Evolutionary conservation across 108 stramenopile species (phyloP).

Genomic region (Nitzschia sp.): DNA sequence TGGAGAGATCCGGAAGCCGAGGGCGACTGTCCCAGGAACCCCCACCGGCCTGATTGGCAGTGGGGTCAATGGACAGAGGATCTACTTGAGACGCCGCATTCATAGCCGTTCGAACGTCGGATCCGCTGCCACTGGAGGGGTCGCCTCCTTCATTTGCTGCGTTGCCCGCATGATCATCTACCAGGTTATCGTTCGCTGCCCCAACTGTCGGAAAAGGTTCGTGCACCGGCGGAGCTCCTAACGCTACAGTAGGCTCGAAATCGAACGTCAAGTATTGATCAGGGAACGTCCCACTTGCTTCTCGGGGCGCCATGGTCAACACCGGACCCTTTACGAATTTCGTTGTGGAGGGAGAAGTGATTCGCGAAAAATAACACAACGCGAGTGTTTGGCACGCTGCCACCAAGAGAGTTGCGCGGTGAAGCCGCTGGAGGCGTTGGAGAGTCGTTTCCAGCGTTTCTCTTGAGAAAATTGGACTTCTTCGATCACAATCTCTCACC

Average conservation of each 20-base stretch:
- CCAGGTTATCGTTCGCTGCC: slow-evolving; percentile 4
- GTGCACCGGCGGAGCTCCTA: slow-evolving; percentile 39
- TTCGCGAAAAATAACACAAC: slow-evolving; percentile 17
- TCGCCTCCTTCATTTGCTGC: not conserved
- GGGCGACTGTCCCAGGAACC: not conserved
- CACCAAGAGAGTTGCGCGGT: not conserved
- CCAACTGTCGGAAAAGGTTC: slow-evolving; percentile 41
- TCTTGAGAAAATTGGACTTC: no score
- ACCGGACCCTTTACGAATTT: not conserved
- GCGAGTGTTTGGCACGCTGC: slow-evolving; percentile 5
- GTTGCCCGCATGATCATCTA: slow-evolving; percentile 11
- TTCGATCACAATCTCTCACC: no score
- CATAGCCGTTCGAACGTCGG: slow-evolving; percentile 2
- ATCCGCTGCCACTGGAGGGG: slow-evolving; percentile 9
- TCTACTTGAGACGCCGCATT: slow-evolving; percentile 42
- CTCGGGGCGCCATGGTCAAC: slow-evolving; percentile 73
- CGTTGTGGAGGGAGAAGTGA: not conserved
- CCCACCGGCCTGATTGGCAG: no score
- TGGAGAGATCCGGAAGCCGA: slow-evolving; percentile 14
- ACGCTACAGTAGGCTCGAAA: slow-evolving; percentile 45
- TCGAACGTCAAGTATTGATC: slow-evolving; percentile 76
- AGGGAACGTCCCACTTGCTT: slow-evolving; percentile 74
- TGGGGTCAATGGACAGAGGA: slow-evolving; percentile 73
- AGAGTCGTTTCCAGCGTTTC: not conserved
- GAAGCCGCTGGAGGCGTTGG: not conserved